Conservation (phyloP, 306 rosid species). For the Senna siamea region DNA sequence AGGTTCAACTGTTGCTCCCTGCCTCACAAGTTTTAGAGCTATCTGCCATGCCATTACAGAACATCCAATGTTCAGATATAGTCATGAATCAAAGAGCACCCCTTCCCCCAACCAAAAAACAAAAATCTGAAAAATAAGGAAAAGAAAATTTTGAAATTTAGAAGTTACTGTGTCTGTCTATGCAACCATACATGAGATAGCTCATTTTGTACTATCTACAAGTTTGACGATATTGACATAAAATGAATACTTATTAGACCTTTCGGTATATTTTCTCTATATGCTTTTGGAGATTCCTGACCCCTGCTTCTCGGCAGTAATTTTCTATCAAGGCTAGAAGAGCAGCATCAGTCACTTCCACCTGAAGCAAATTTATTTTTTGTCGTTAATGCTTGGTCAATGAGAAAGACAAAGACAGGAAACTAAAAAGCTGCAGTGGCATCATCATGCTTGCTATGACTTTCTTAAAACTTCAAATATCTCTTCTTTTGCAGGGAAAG, state of each 20-base stretch:
- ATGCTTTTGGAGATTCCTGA: conserved; percentile 94
- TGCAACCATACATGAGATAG: conserved; percentile 13
- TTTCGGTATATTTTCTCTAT: conserved; percentile 92
- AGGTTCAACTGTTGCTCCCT: conserved; percentile 53
- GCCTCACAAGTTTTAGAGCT: conserved; percentile 87
- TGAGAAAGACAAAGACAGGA: not conserved
- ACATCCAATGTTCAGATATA: conserved; percentile 19
- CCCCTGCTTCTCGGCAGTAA: conserved; percentile 94
- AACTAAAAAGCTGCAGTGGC: conserved; percentile 9
- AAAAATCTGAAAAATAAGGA: too few relatives aligned
- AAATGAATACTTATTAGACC: conserved; percentile 51
- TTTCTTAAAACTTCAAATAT: conserved; percentile 8
- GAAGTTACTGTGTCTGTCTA: conserved; percentile 17
- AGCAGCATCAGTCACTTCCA: conserved; percentile 83
- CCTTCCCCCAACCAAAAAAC: not conserved
- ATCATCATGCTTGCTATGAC: conserved; percentile 22
- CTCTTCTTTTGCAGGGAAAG: conserved; percentile 28
- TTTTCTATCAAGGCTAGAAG: conserved; percentile 86
- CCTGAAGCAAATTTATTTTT: conserved; percentile 55
- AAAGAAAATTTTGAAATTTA: not conserved
- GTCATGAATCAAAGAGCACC: not conserved
- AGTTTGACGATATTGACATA: conserved; percentile 19
- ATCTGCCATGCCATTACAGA: conserved; percentile 66
- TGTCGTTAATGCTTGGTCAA: conserved; percentile 27
- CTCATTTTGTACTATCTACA: not conserved